A percentile compares a stretch with the other conserved stretches of the same genome.
Evolutionary conservation across 1,284 basidiomycete species (phyloP).

Genomic region (Ganoderma sinense): DNA sequence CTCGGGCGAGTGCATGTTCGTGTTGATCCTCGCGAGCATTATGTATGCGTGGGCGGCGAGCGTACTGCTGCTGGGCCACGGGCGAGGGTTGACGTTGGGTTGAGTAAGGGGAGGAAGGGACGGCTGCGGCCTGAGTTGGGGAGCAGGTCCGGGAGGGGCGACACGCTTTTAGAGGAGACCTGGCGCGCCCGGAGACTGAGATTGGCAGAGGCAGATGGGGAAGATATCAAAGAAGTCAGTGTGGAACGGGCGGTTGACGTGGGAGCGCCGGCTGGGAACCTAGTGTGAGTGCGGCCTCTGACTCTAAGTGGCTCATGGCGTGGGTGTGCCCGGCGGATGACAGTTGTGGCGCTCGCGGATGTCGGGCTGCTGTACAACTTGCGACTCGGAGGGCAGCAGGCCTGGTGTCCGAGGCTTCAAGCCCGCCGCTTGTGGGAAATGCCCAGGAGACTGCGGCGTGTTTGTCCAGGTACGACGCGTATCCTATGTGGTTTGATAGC

Average conservation of each 20-base stretch:
- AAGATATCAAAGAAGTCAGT: slow-evolving; percentile 29
- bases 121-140: not conserved
- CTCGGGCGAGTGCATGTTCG: slow-evolving; percentile 25
- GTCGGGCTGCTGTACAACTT: not conserved
- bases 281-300: slow-evolving; percentile 9
- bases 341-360: not conserved
- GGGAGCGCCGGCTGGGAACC: slow-evolving; percentile 22
- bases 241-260: slow-evolving; percentile 29
- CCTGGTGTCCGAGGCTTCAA: not conserved
- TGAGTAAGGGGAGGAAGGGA: not conserved
- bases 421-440: not conserved
- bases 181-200: slow-evolving; percentile 11
- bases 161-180: slow-evolving; percentile 24
- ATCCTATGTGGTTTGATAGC: not conserved
- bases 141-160: not conserved
- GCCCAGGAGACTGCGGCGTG: slow-evolving; percentile 1
- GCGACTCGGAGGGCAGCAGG: no score
- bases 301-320: slow-evolving; percentile 19
- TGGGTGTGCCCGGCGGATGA: slow-evolving; percentile 5
- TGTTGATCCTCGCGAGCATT: slow-evolving; percentile 31
- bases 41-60: slow-evolving; percentile 9
- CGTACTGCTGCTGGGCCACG: slow-evolving; percentile 7
- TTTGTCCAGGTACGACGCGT: not conserved
- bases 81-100: not conserved
- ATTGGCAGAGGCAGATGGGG: slow-evolving; percentile 28